phyloP scores from a whole-genome alignment of 345 rosid species.

The Melastoma malabathricum region DNA sequence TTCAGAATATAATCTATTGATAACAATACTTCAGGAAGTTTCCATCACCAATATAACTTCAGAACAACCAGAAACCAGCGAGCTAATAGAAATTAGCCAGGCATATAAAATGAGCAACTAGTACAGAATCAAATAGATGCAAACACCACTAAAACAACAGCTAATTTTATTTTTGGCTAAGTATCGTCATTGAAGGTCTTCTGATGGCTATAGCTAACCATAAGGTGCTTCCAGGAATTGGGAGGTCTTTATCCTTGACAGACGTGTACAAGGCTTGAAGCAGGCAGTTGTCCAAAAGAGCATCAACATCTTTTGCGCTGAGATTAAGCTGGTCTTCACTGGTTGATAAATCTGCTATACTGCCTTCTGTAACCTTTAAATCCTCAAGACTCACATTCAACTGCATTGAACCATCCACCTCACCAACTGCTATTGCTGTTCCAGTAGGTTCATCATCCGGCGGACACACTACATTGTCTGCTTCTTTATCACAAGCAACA shows the following conservation, averaged over 20 bases:
- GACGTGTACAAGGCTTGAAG: slow-evolving; percentile 84
- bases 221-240: slow-evolving; percentile 86
- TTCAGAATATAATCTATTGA: too few species aligned
- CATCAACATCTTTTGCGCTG: slow-evolving; percentile 54
- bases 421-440: slow-evolving; percentile 15
- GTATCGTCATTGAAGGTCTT: neutral
- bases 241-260: slow-evolving; percentile 83
- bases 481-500: slow-evolving; percentile 17
- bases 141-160: too few species aligned
- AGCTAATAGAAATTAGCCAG: too few species aligned
- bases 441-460: slow-evolving; percentile 13
- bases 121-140: too few species aligned
- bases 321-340: slow-evolving; percentile 32
- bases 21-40: too few species aligned
- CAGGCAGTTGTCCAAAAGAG: slow-evolving; percentile 78
- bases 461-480: slow-evolving; percentile 13
- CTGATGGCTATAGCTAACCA: slow-evolving; percentile 35
- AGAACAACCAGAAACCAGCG: too few species aligned
- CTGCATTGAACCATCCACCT: slow-evolving; percentile 16
- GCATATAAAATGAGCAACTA: too few species aligned
- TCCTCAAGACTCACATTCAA: slow-evolving; percentile 25
- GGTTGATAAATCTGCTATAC: slow-evolving; percentile 22
- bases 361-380: slow-evolving; percentile 28
- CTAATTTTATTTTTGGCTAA: too few species aligned
- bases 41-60: too few species aligned